phyloP scores from a whole-genome alignment of 2,329 filamentous ascomycete genomes.

The Passalora sequoiae region DNA sequence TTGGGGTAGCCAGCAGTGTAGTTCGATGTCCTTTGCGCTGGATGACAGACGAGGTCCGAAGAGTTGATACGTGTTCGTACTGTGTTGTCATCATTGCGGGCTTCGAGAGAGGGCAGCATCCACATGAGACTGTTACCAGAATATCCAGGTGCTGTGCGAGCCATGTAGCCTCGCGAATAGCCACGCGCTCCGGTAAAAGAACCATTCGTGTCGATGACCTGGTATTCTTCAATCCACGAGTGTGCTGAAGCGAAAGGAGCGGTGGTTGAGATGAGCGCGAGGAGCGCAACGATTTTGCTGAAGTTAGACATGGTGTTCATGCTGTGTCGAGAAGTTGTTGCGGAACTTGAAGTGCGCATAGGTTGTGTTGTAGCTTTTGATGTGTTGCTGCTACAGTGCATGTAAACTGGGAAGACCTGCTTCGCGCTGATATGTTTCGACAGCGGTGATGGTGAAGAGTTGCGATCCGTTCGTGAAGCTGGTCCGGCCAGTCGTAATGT shows the following conservation, averaged over 20 bases:
- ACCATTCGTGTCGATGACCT: conserved; percentile 66
- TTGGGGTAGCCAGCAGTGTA: conserved; percentile 53
- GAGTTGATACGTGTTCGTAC: conserved; percentile 46
- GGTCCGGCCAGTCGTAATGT: conserved; percentile 16
- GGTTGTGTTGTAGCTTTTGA: conserved; percentile 8
- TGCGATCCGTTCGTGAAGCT: conserved; percentile 15
- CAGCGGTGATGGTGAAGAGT: conserved; percentile 17
- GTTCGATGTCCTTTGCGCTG: conserved; percentile 55
- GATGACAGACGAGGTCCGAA: conserved; percentile 58
- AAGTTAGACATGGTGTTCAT: conserved; percentile 12
- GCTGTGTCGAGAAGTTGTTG: not conserved
- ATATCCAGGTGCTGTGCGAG: conserved; percentile 54
- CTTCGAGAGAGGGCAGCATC: conserved; percentile 53
- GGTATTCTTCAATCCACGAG: conserved; percentile 76
- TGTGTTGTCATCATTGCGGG: conserved; percentile 25
- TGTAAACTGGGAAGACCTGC: conserved; percentile 16
- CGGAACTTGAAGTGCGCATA: conserved; percentile 1
- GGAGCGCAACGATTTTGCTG: conserved; percentile 11
- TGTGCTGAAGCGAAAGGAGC: conserved; percentile 49
- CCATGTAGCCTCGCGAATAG: conserved; percentile 66
- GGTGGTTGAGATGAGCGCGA: conserved; percentile 25
- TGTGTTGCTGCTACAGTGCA: conserved; percentile 7
- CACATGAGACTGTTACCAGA: conserved; percentile 56
- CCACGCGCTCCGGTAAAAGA: conserved; percentile 66
- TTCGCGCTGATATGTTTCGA: conserved; percentile 15